These are phyloP conservation scores for Peniophora sp. DNA, from an alignment of 1,284 basidiomycete genomes.

Conservation along the genomic window DNA sequence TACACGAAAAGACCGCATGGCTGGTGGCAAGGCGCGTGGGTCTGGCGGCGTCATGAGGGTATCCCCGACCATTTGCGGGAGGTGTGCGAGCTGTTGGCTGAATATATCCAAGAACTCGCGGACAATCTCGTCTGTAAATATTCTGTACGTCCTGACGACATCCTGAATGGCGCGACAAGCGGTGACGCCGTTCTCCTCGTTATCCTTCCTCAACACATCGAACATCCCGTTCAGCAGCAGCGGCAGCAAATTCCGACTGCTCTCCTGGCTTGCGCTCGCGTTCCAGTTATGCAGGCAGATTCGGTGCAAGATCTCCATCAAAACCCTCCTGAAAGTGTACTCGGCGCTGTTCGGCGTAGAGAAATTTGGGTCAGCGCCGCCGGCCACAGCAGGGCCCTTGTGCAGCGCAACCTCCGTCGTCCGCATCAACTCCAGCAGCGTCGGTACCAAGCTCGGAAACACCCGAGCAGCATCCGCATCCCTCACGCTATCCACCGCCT, in stretches of 20 bases:
- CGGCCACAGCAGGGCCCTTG: conserved; percentile 49
- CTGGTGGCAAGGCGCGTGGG: conserved; percentile 52
- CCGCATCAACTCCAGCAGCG: conserved; percentile 72
- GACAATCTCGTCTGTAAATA: conserved; percentile 74
- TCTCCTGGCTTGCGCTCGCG: conserved; percentile 62
- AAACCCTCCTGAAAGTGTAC: conserved; percentile 79
- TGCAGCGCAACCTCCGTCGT: conserved; percentile 72
- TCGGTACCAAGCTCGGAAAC: conserved; percentile 69
- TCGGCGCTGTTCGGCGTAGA: conserved; percentile 35
- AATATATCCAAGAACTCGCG: conserved; percentile 77
- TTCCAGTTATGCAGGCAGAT: conserved; percentile 24
- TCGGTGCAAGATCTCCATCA: conserved; percentile 86
- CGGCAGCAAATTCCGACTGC: conserved; percentile 63
- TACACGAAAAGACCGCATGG: conserved; percentile 88
- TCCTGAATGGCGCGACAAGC: conserved; percentile 94
- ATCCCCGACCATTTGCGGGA: conserved; percentile 70
- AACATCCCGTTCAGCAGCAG: conserved; percentile 76
- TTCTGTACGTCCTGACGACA: conserved; percentile 58
- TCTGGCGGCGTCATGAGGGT: conserved; percentile 66
- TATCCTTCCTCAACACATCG: conserved; percentile 81
- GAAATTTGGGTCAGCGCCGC: too few relatives aligned
- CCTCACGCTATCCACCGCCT: conserved; percentile 79
- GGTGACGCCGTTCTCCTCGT: conserved; percentile 91
- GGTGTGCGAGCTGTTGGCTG: conserved; percentile 73
- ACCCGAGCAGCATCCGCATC: conserved; percentile 76